Percentiles rank a stretch among this genome's conserved stretches.
phyloP scores from a whole-genome alignment of 495 filamentous ascomycete genomes.

The Penicillium desertorum region DNA sequence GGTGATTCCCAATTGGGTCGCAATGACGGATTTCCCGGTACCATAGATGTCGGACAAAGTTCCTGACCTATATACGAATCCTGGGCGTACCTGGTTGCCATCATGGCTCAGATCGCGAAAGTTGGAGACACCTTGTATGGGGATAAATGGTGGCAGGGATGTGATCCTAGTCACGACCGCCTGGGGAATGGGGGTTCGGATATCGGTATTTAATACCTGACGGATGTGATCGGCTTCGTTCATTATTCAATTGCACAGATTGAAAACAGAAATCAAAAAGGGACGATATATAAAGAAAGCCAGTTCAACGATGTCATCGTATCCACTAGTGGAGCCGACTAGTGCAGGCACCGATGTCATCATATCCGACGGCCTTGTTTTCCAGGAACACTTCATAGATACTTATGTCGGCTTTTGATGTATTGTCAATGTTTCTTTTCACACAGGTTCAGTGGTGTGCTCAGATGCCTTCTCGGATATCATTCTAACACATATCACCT shows the following conservation, averaged over 20 bases:
- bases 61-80: constrained; percentile 54
- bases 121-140: constrained; percentile 51
- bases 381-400: not conserved
- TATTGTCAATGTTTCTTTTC: too few species aligned
- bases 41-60: constrained; percentile 45
- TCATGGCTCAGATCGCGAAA: constrained; percentile 55
- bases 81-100: constrained; percentile 39
- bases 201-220: constrained; percentile 32
- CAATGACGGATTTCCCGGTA: constrained; percentile 51
- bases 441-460: too few species aligned
- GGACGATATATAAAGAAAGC: not conserved
- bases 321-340: constrained; percentile 11
- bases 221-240: constrained; percentile 21
- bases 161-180: constrained; percentile 29
- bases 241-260: constrained; percentile 12
- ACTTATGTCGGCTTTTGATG: too few species aligned
- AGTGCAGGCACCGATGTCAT: constrained; percentile 1
- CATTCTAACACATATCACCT: too few species aligned
- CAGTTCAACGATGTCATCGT: constrained; percentile 18
- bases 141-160: constrained; percentile 52
- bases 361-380: not conserved
- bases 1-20: constrained; percentile 51
- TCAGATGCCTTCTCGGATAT: too few species aligned
- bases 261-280: not conserved
- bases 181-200: constrained; percentile 28